These are phyloP conservation scores for Bruguiera sexangula DNA, from an alignment of 345 rosid genomes.

Conservation along the genomic window DNA sequence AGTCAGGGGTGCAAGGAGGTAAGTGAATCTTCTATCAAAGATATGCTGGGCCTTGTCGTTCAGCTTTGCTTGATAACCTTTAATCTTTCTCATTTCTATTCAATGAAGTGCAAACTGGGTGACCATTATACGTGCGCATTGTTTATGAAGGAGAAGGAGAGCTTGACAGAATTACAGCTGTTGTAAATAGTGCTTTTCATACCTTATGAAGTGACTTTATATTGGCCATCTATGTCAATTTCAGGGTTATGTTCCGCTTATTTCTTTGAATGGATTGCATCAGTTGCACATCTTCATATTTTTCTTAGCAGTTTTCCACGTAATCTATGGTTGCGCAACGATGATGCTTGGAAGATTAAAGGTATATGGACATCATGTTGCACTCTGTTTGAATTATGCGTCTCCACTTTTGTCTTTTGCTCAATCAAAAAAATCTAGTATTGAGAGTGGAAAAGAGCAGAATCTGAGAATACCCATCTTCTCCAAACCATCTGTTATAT, in stretches of 20 bases:
- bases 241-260: conserved; percentile 75
- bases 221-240: conserved; percentile 16
- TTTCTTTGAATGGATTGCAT: conserved; percentile 75
- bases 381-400: background rate
- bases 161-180: no score
- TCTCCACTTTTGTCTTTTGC: background rate
- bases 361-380: conserved; percentile 33
- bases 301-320: conserved; percentile 94
- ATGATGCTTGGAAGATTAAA: conserved; percentile 91
- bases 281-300: conserved; percentile 91
- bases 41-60: no score
- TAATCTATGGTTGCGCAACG: conserved; percentile 61
- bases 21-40: conserved; percentile 6
- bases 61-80: no score
- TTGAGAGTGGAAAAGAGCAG: no score
- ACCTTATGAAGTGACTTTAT: background rate
- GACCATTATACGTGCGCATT: no score
- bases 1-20: conserved; percentile 33
- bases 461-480: no score
- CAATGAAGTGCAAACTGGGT: no score
- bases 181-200: no score
- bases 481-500: no score
- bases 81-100: no score
- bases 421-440: no score
- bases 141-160: no score